These are phyloP conservation scores for Penicillium sp. DNA, from an alignment of 2,329 filamentous ascomycete genomes.

Conservation along the genomic window DNA sequence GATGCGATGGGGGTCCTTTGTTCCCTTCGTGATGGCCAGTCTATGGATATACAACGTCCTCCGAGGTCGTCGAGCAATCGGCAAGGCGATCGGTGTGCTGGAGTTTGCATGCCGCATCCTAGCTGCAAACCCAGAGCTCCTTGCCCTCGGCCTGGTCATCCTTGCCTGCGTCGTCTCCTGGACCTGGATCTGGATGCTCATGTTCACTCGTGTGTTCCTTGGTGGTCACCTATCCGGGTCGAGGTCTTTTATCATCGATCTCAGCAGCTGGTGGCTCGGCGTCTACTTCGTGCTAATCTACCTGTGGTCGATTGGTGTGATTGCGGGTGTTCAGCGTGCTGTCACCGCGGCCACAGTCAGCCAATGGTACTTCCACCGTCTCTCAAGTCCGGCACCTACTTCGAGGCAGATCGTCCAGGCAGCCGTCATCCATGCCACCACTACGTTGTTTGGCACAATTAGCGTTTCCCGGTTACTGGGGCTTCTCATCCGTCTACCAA, in stretches of 20 bases:
- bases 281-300: slow-evolving; percentile 91
- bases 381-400: slow-evolving; percentile 76
- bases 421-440: slow-evolving; percentile 79
- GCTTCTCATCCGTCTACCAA: slow-evolving; percentile 79
- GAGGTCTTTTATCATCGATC: slow-evolving; percentile 77
- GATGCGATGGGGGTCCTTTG: slow-evolving; percentile 84
- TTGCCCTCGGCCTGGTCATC: slow-evolving; percentile 81
- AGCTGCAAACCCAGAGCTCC: slow-evolving; percentile 79
- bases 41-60: slow-evolving; percentile 85
- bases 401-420: slow-evolving; percentile 82
- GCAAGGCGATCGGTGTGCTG: slow-evolving; percentile 83
- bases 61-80: slow-evolving; percentile 78
- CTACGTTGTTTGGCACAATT: slow-evolving; percentile 89
- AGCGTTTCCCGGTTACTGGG: slow-evolving; percentile 84
- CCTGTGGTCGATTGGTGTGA: slow-evolving; percentile 88
- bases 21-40: slow-evolving; percentile 74
- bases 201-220: slow-evolving; percentile 95
- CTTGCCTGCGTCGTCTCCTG: slow-evolving; percentile 78
- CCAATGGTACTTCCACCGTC: slow-evolving; percentile 98
- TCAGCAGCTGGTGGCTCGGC: slow-evolving; percentile 95
- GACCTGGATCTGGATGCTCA: slow-evolving; percentile 95
- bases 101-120: slow-evolving; percentile 92
- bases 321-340: slow-evolving; percentile 85
- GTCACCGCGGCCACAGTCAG: slow-evolving; percentile 94
- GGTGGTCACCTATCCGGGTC: slow-evolving; percentile 76